Base-by-base conservation (phyloP, 2,329 filamentous ascomycete genomes). In the Alternaria tenuissima region DNA sequence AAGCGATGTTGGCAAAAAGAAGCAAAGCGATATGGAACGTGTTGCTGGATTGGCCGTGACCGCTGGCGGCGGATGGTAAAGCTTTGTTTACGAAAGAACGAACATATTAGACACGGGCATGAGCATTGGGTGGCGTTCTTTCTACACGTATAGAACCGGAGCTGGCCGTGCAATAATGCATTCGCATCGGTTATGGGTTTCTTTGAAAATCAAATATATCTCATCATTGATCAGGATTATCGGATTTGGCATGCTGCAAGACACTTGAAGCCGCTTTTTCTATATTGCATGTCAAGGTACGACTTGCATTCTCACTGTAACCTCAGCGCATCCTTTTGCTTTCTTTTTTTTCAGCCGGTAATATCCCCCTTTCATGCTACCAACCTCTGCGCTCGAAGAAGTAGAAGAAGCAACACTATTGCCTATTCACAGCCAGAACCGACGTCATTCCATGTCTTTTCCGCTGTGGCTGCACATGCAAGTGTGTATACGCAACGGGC, bases 11-110 rank as follows among this genome's bases (percentile, higher is more conserved):
- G 95, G 95, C 52, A 85, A 87, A 65, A 83, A 84, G 65, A 86
- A 76, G 73, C 83, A 78, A 83, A 84, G 84, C 61, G 91, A 93
- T 75, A 90, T 91, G 43, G 91, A 96, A 74, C 87, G 89, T 61
- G 94, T 97, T 41, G 91, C 93, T 59, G 93, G 95, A 74, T 84
- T 99, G 73, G 94, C 94, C 47, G 90, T 93, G 57, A 95, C 93
- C 79, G 91, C 94, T 70, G 95, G 94, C 54, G 95, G 95, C 54
- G 95, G 95, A 24, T 99, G 95, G 95, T 98, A 38, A 49, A 58
- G 64, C 47, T 18, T 20, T n/a, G 28, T 18, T n/a, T 22, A 48
- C 30, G 14, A 24, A 18, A 7, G 16, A 12, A 38, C 8, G 3
- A 36, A 7, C 6, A 24, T n/a, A 38, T 38, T 49, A 14, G 46